These are phyloP conservation scores for Fraxinus albicans DNA, from an alignment of 305 asterid genomes.

Conservation along the genomic window DNA sequence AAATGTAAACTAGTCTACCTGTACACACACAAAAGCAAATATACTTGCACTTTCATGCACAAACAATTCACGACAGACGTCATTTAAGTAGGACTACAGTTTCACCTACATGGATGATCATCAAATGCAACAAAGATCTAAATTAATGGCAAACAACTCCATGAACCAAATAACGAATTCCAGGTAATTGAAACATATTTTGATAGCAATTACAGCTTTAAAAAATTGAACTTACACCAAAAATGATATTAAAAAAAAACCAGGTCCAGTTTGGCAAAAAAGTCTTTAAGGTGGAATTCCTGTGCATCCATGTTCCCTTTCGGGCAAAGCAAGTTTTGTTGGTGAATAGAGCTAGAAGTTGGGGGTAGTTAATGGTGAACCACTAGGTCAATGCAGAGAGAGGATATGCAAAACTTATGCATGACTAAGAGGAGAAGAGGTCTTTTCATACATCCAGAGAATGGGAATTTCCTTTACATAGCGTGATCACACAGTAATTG, in stretches of 20 bases:
- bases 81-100: not conserved
- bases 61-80: not conserved
- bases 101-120: not conserved
- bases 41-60: not conserved
- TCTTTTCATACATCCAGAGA: not conserved
- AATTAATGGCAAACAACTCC: not conserved
- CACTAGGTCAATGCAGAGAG: not conserved
- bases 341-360: not conserved
- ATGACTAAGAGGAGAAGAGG: not conserved
- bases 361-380: not conserved
- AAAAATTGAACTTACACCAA: not conserved
- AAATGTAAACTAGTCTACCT: not conserved
- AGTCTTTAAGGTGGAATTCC: not conserved
- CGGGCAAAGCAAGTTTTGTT: not conserved
- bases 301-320: not conserved
- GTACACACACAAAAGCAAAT: not conserved
- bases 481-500: not conserved
- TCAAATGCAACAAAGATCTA: constrained; percentile 3
- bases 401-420: not conserved
- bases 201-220: not conserved
- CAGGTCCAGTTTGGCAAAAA: not conserved
- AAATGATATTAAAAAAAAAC: not conserved
- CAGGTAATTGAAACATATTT: not conserved
- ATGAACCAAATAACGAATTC: not conserved
- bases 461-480: not conserved